Conservation (phyloP, 345 rosid genomes). For the Citrus trifoliata region DNA sequence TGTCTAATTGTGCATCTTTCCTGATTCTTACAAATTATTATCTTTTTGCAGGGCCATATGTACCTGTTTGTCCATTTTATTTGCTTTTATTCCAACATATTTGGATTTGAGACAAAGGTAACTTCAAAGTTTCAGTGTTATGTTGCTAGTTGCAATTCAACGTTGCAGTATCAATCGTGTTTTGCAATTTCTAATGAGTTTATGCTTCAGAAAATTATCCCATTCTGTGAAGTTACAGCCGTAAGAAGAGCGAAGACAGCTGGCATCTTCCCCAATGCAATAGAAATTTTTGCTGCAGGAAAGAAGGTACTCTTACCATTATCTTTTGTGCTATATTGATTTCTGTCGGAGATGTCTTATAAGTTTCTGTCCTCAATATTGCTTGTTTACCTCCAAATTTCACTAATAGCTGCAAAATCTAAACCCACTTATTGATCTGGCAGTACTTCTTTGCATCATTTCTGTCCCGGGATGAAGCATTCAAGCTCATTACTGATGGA, state of each 20-base stretch:
- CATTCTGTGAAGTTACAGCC: constrained; percentile 61
- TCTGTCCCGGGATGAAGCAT: constrained; percentile 68
- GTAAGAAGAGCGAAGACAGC: constrained; percentile 95
- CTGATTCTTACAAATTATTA: constrained; percentile 9
- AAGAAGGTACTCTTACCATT: constrained; percentile 59
- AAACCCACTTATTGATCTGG: constrained; percentile 21
- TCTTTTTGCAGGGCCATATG: constrained; percentile 83
- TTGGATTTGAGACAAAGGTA: constrained; percentile 99
- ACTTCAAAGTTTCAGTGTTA: constrained; percentile 4
- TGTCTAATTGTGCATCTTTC: neutral
- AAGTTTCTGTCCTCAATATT: neutral
- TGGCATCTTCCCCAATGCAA: constrained; percentile 93
- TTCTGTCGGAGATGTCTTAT: constrained; percentile 9
- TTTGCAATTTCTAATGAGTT: constrained; percentile 12
- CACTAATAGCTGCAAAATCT: constrained; percentile 18
- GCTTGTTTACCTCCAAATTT: constrained; percentile 9
- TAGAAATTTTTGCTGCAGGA: constrained; percentile 78
- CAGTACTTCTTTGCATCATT: constrained; percentile 77
- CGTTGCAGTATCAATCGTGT: constrained; percentile 8
- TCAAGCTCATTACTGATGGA: constrained; percentile 58
- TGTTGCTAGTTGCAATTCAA: neutral
- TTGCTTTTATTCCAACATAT: constrained; percentile 97
- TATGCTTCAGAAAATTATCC: constrained; percentile 66
- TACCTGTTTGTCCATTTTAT: constrained; percentile 72
- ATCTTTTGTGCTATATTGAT: constrained; percentile 1